Evolutionary conservation across 441 rosid genomes (phyloP), one percentile per base, ranked within the genome.

Genomic region (Syzygium malaccense): DNA sequence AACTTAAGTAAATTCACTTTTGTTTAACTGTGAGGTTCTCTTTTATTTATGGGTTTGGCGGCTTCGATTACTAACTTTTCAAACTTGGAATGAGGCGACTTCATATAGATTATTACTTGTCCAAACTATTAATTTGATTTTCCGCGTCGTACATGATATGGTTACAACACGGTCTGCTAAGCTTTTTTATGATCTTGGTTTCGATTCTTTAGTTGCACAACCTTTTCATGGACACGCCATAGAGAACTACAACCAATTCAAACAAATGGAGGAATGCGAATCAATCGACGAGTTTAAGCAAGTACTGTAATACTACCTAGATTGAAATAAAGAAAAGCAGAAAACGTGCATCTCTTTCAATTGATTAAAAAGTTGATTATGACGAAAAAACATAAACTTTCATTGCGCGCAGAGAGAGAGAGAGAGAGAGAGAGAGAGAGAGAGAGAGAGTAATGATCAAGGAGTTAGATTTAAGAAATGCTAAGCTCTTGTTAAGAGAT

Each of bases 351-450:
- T 37, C 83, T 6, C 23, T 71, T 71, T 37, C 51, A 7, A 37
- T 71, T 71, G 51, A 37, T 37, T 37, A 71, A 71, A 71, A 41
- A 71, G 51, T 4, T 37, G 51, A 71, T 41, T 54, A 86, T 85
- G 68, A 87, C 83, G 28, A 68, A 87, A 88, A 90, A 90, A 78
- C 55, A 55, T 19, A 91, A 88, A 90, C 91, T 89, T 92, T 92
- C 91, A 88, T 87, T 49, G 75, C 86, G 90, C 89, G 87, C 89
- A 86, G 85, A 75, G 92, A 80, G 92, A 91, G 91, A 91, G 88
- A 80, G 92, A 91, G 91, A 91, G 90, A 89, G 92, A 87, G 88
- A 80, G 92, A 91, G 91, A 91, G 90, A 89, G 92, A 91, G 68
- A 87, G 19, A 84, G 89, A 78, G 85, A 55, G 92, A 71, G 60